phyloP scores from a whole-genome alignment of 352 stramenopile species.

The Phytophthora multivora region DNA sequence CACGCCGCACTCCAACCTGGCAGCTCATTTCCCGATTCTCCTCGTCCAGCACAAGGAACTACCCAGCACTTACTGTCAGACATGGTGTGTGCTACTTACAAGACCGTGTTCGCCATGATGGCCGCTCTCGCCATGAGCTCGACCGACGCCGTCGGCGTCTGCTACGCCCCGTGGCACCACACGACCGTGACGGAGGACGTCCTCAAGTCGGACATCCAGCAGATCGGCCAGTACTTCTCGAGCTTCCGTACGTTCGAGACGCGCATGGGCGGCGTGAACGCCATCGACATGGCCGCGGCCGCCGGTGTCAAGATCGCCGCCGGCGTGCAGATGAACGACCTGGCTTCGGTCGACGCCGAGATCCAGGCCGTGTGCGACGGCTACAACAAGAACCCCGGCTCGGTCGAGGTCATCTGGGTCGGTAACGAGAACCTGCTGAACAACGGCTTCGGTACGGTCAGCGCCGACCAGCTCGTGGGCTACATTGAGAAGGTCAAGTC shows the following conservation, averaged over 20 bases:
- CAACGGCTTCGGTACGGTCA: slow-evolving; percentile 45
- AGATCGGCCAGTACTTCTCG: slow-evolving; percentile 54
- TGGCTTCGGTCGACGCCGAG: slow-evolving; percentile 39
- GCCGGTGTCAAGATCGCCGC: slow-evolving; percentile 59
- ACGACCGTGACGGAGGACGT: slow-evolving; percentile 34
- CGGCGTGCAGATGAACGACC: slow-evolving; percentile 68
- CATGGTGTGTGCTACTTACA: slow-evolving; percentile 48
- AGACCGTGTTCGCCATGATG: slow-evolving; percentile 40
- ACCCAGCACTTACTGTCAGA: slow-evolving; percentile 8
- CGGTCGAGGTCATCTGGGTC: slow-evolving; percentile 66
- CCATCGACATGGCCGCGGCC: slow-evolving; percentile 43
- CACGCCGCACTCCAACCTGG: background rate
- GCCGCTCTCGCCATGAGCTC: slow-evolving; percentile 22
- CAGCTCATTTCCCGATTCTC: slow-evolving; percentile 38
- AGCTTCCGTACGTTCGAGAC: slow-evolving; percentile 76
- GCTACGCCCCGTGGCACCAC: slow-evolving; percentile 74
- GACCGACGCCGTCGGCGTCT: slow-evolving; percentile 37
- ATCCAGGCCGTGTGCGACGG: slow-evolving; percentile 67
- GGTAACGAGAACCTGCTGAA: slow-evolving; percentile 80
- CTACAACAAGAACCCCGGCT: slow-evolving; percentile 36
- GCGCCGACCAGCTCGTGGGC: slow-evolving; percentile 40
- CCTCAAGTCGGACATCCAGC: slow-evolving; percentile 35
- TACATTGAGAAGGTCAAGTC: slow-evolving; percentile 68
- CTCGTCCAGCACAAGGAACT: slow-evolving; percentile 35
- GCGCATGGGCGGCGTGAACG: slow-evolving; percentile 55